Evolutionary conservation across 192 early-diverging fungal species (phyloP), one percentile per base, ranked within the genome.

Genomic region (Coemansia sp.): DNA sequence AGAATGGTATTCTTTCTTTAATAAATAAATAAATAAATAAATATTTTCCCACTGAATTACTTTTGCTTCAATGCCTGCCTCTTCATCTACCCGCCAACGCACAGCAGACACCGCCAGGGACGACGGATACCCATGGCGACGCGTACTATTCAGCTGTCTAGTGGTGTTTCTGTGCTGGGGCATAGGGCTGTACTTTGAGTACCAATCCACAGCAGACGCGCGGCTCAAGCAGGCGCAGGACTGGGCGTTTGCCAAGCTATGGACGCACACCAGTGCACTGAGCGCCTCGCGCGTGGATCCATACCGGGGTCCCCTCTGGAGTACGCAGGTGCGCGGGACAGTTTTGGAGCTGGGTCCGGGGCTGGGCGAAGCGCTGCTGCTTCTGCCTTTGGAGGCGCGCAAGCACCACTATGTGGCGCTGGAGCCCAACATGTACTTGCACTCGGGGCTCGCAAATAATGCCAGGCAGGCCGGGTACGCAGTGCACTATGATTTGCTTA

Each of bases 291-390:
- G 68, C 35, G 22, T 76, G 18, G 35, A 66, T 3, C 60, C 58
- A 9, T 43, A 53, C 34, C 32, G 60, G 12, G 21, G 41, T 40
- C 53, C 62, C 10, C 50, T 76, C 21, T 76, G 74, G 74, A 48
- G 12, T 1, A n/a, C 36, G 8, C 55, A 67, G 48, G 48, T 67
- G n/a, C 63, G 40, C 21, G 74, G 74, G 33, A 67, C 44, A 10
- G 68, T 76, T 8, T 53, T 76, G 18, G 74, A 76, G 29, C 52
- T 76, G 32, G 74, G 74, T 0, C 58, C 67, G 0, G 74, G 74
- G 3, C 60, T 58, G 10, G 74, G 67, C 55, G 74, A 76, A 4
- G 33, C 63, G 1, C 56, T 76, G 8, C 11, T 33, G 27, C 39
- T 62, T 37, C 38, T 76, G 8, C 52, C 61, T 10, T n/a, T 7